Conservation (phyloP, 805 yeast species). For the Candida odintsovae region DNA sequence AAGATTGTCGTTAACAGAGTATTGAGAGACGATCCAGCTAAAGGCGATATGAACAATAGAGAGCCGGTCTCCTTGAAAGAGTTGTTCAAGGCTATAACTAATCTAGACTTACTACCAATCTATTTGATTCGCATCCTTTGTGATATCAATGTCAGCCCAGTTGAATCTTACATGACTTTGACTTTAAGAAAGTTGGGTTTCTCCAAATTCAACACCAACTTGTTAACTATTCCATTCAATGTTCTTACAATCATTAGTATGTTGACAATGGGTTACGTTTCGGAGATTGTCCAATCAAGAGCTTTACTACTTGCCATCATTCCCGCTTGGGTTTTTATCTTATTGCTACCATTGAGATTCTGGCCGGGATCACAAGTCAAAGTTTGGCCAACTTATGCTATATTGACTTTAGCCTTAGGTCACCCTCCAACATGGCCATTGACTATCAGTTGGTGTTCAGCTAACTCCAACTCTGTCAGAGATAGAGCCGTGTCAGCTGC, state of each 20-base stretch:
- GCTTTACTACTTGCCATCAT: conserved; percentile 25
- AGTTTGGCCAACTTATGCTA: conserved; percentile 37
- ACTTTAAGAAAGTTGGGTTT: conserved; percentile 46
- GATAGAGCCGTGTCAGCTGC: conserved; percentile 61
- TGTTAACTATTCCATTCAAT: conserved; percentile 46
- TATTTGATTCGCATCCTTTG: conserved; percentile 41
- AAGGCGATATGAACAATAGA: conserved; percentile 62
- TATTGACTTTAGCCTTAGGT: conserved; percentile 31
- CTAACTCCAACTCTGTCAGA: conserved; percentile 55
- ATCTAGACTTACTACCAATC: conserved; percentile 52
- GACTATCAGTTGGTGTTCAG: conserved; percentile 47
- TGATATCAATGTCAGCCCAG: conserved; percentile 32
- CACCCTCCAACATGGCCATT: conserved; percentile 50
- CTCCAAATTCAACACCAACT: conserved; percentile 44
- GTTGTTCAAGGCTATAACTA: conserved; percentile 36
- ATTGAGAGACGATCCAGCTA: conserved; percentile 56
- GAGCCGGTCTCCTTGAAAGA: conserved; percentile 40
- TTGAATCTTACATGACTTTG: conserved; percentile 41
- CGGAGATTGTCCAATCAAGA: conserved; percentile 31
- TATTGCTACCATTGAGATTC: conserved; percentile 29
- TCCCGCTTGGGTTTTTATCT: conserved; percentile 33
- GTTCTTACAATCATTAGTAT: conserved; percentile 32
- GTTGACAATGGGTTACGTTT: conserved; percentile 29
- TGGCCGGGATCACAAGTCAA: conserved; percentile 36
- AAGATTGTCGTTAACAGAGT: conserved; percentile 53